These are phyloP conservation scores for Balamuthia mandrillaris DNA, from an alignment of 208 protist genomes.

Conservation along the genomic window DNA sequence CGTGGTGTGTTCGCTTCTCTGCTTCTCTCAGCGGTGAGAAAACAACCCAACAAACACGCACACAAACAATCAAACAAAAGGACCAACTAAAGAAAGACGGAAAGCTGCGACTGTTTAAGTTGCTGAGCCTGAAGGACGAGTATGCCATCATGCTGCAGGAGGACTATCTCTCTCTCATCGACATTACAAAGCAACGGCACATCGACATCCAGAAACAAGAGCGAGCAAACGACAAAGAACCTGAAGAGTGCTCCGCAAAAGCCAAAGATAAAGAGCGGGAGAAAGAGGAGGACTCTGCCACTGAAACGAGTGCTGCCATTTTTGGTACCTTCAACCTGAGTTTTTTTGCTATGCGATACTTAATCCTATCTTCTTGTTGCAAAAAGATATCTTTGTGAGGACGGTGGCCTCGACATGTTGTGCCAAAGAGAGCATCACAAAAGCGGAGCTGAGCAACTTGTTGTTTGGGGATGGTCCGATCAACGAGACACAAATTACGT, in stretches of 20 bases:
- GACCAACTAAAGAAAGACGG: background rate
- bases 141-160: background rate
- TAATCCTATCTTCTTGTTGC: no score
- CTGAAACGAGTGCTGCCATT: no score
- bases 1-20: background rate
- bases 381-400: no score
- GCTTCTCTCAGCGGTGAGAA: background rate
- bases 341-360: no score
- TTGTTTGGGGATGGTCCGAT: background rate
- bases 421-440: conserved; percentile 10
- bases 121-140: background rate
- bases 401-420: no score
- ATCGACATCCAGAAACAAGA: background rate
- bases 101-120: background rate
- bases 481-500: background rate
- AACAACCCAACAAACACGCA: no score
- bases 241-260: background rate
- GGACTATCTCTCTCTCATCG: background rate
- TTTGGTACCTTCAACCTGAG: no score
- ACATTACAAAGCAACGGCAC: background rate
- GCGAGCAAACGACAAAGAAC: background rate
- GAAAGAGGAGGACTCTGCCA: background rate
- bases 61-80: no score
- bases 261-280: background rate
- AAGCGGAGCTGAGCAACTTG: background rate